Base-by-base conservation (phyloP, 139 green algal genomes). In the Picochlorum sp. region DNA sequence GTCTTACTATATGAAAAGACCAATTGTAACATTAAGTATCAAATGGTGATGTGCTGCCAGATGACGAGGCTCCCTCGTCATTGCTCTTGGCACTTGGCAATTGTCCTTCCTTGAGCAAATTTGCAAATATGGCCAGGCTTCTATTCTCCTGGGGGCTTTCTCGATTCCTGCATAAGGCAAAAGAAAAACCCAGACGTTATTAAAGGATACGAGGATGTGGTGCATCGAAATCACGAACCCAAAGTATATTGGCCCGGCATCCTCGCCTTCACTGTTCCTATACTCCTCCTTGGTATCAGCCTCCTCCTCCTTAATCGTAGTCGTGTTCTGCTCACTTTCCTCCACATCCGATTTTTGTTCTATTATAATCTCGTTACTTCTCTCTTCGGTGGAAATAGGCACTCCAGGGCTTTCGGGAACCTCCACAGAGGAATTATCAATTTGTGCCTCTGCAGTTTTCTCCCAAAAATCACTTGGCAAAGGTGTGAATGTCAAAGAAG, bases 221-320 rank as follows among this genome's bases (percentile, higher is more conserved):
- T 13, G 11, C 34, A 41, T 41, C 34, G 23, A 54, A 21, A 54
- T 54, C n/a, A 54, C 47, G 47, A 26, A 54, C 47, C 18, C 47
- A 50, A 74, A 74, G 44, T 74, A 61, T 14, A 74, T 74, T 26
- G 67, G 67, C 1, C 67, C 67, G 2, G 65, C 56, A 15, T 44
- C 67, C 14, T 62, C 67, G 44, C 63, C 32, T 26, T 41, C 34
- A 41, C 34, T 41, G 6, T 41, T 41, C 34, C 8, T 13, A 13
- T 41, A 41, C 34, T 41, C 34, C 34, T 41, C 34, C 34, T 41
- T 41, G 34, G 34, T 41, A 41, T 51, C 47, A 15, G 58, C 67
- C 10, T 69, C 59, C 4, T 49, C 61, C 58, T 74, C 67, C 23
- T 23, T 23, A 1, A 61, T 60, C 2, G 59, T 61, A 34, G n/a